phyloP scores from a whole-genome alignment of 2,329 filamentous ascomycete species.

The Fusarium veterinarium region DNA sequence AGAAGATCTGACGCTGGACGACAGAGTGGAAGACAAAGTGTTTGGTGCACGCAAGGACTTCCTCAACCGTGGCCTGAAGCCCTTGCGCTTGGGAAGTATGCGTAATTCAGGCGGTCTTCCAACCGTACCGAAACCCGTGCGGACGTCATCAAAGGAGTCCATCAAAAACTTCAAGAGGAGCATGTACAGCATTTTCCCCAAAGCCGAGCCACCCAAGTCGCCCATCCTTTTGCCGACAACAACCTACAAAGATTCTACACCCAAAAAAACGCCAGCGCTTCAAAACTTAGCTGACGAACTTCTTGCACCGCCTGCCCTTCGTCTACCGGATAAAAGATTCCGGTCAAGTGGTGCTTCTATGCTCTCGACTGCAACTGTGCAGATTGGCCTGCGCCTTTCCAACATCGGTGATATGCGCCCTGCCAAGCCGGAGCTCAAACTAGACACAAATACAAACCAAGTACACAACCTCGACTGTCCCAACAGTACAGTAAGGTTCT shows the following conservation, averaged over 20 bases:
- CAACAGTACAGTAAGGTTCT: constrained; percentile 34
- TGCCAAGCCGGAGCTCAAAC: constrained; percentile 33
- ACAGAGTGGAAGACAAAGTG: constrained; percentile 50
- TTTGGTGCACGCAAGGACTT: constrained; percentile 42
- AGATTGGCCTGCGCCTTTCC: constrained; percentile 77
- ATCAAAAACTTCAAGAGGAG: constrained; percentile 42
- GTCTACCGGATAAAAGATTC: constrained; percentile 51
- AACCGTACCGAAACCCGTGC: constrained; percentile 27
- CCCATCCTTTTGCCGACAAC: constrained; percentile 59
- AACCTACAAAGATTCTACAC: constrained; percentile 53
- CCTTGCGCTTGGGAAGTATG: constrained; percentile 38
- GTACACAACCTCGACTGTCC: constrained; percentile 55
- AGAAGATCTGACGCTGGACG: constrained; percentile 18
- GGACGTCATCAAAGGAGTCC: constrained; percentile 31
- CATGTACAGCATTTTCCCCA: constrained; percentile 45
- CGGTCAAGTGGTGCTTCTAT: constrained; percentile 71
- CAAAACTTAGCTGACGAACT: constrained; percentile 24
- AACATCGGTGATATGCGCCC: constrained; percentile 63
- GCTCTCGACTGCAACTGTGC: constrained; percentile 74
- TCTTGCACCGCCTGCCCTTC: constrained; percentile 58
- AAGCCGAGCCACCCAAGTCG: constrained; percentile 33
- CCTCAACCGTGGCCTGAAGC: constrained; percentile 31
- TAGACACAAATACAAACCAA: constrained; percentile 41
- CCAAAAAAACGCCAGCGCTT: constrained; percentile 11
- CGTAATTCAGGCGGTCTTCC: constrained; percentile 33